Evolutionary conservation across 2,329 filamentous ascomycete genomes (phyloP), one percentile per base, ranked within the genome.

Genomic region (Colletotrichum plurivorum): DNA sequence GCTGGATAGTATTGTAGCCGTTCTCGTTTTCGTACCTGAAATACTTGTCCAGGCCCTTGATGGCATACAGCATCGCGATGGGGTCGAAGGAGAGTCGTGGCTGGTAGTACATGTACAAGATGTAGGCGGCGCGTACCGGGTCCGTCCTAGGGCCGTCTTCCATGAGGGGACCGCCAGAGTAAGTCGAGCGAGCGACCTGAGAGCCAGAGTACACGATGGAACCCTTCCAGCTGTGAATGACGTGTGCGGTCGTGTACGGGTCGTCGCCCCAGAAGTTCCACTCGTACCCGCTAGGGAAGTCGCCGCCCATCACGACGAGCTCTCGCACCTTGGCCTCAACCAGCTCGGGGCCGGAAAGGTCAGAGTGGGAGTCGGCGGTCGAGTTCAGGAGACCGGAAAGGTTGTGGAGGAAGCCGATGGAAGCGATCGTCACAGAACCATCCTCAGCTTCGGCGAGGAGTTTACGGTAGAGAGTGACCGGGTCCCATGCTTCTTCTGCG

Each of bases 201-300:
- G 69, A 73, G 7, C 85, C 85, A 2, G 79, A 76, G 69, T 82
- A 87, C 0, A 81, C 80, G 5, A 84, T 71, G 5, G 71, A 75
- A 0, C 78, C 75, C 3, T 78, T 75, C 84, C 85, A 88, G 22
- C 73, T 79, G 69, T 83, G 80, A 4, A 88, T 71, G 2, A 87
- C 85, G 51, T 83, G 80, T 3, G 79, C 78, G 0, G 85, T 78
- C 2, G 74, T 72, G 0, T 67, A 67, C 0, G 82, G 75, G 65
- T 84, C 78, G 48, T 75, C 73, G 27, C 82, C 81, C 43, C 75
- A 83, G 69, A 88, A 87, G 73, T 88, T 88, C 75, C 77, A 87
- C 63, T 85, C 82, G 67, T 77, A 75, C 8, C 84, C 85, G 0
- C 77, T 78, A 0, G 85, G 84, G 65, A 86, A 88, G 7, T 70